phyloP scores from a whole-genome alignment of 176 grass and related monocot species.

The Musa acuminata region DNA sequence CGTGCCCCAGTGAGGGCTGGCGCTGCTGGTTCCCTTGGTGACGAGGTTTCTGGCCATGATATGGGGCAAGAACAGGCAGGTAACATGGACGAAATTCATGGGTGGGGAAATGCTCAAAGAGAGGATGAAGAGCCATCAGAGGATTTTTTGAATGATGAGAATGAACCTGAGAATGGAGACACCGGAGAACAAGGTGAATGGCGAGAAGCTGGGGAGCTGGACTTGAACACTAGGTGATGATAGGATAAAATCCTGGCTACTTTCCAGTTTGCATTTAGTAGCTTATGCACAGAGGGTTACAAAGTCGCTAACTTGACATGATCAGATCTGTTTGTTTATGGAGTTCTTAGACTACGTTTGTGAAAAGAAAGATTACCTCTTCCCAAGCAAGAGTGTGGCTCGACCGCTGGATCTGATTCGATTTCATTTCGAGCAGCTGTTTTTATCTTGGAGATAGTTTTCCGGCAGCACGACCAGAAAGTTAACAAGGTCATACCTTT shows the following conservation, averaged over 20 bases:
- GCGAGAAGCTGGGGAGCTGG: conserved; percentile 54
- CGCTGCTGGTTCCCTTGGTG: conserved; percentile 44
- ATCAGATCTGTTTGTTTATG: no score
- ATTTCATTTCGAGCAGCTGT: no score
- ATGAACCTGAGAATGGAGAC: conserved; percentile 54
- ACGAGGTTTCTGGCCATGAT: conserved; percentile 36
- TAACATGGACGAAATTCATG: conserved; percentile 19
- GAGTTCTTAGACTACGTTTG: no score
- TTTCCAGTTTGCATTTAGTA: not conserved
- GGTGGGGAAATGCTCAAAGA: conserved; percentile 48
- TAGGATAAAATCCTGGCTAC: not conserved
- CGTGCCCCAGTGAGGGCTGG: conserved; percentile 42
- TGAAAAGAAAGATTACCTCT: no score
- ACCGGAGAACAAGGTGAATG: conserved; percentile 49
- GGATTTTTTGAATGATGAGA: conserved; percentile 87
- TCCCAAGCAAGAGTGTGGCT: no score
- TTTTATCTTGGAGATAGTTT: no score
- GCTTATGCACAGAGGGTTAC: not conserved
- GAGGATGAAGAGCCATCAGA: conserved; percentile 79
- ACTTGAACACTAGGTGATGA: conserved; percentile 70
- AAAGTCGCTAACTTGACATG: no score
- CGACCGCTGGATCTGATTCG: no score
- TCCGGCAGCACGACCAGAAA: no score
- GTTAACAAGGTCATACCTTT: no score
- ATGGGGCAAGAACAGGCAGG: conserved; percentile 42